phyloP scores from a whole-genome alignment of 2,329 filamentous ascomycete genomes.

The Cordyceps cicadae region DNA sequence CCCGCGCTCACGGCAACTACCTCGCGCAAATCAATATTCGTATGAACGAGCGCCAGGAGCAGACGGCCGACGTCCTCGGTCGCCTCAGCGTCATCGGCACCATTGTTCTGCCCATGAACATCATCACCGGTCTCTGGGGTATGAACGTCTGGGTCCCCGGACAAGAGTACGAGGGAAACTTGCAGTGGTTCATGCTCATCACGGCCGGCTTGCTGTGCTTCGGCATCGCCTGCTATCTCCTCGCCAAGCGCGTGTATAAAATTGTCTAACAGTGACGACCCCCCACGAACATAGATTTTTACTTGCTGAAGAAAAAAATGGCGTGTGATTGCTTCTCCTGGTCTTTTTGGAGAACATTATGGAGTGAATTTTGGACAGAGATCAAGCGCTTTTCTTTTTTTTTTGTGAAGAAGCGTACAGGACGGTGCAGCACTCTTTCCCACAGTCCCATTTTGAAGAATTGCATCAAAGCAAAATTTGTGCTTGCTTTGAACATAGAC shows the following conservation, averaged over 20 bases:
- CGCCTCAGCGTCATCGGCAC: slow-evolving; percentile 94
- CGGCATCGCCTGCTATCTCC: slow-evolving; percentile 68
- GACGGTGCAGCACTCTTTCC: neutral
- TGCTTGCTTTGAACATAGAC: neutral
- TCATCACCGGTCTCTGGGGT: slow-evolving; percentile 96
- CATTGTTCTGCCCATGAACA: slow-evolving; percentile 97
- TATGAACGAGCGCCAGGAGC: slow-evolving; percentile 96
- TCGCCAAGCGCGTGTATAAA: slow-evolving; percentile 76
- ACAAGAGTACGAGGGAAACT: slow-evolving; percentile 68
- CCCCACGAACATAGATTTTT: neutral
- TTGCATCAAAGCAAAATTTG: neutral
- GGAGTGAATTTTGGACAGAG: neutral
- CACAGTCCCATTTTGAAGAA: neutral
- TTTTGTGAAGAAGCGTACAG: neutral
- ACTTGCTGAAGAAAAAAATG: neutral
- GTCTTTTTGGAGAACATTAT: neutral
- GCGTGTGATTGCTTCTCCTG: neutral
- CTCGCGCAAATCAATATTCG: slow-evolving; percentile 98
- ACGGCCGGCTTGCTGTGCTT: slow-evolving; percentile 72
- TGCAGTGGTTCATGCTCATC: slow-evolving; percentile 67
- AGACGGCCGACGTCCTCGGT: slow-evolving; percentile 89
- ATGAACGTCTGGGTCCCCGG: slow-evolving; percentile 98
- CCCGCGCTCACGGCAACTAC: slow-evolving; percentile 89
- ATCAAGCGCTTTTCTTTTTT: neutral
- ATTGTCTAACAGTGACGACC: slow-evolving; percentile 48